Percentiles rank a stretch among this genome's conserved stretches.
Evolutionary conservation across 2,329 filamentous ascomycete genomes (phyloP).

Genomic region (Xylariaceae sp.): DNA sequence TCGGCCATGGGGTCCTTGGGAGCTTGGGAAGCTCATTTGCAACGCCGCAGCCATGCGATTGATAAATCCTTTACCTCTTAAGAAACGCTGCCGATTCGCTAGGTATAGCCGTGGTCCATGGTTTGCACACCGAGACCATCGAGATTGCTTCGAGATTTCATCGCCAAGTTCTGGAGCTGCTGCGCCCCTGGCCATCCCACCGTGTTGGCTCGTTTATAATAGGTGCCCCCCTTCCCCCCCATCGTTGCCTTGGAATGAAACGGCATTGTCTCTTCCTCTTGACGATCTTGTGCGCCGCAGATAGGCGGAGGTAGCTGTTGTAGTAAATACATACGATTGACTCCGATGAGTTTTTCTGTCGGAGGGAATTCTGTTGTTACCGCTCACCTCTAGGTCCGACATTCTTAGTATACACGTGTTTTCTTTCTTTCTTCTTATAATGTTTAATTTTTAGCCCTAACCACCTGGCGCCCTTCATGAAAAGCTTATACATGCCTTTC

Average conservation of each 20-base stretch:
- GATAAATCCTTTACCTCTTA: not conserved
- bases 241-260: not conserved
- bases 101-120: not conserved
- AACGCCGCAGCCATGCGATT: not conserved
- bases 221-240: too few species aligned
- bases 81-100: not conserved
- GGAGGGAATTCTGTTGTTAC: conserved; percentile 16
- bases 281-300: not conserved
- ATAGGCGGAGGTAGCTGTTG: not conserved
- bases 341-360: conserved; percentile 12
- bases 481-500: conserved; percentile 32
- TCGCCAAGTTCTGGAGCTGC: not conserved
- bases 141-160: not conserved
- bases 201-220: not conserved
- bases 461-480: conserved; percentile 32
- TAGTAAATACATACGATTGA: conserved; percentile 9
- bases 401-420: conserved; percentile 15
- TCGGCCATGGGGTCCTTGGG: not conserved
- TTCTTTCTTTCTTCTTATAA: conserved; percentile 27
- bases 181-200: not conserved
- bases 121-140: not conserved
- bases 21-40: not conserved
- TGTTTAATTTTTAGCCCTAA: conserved; percentile 30
- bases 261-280: not conserved
- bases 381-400: conserved; percentile 16